Evolutionary conservation across 208 protist species (phyloP).

Genomic region (Hexamita inflata): DNA sequence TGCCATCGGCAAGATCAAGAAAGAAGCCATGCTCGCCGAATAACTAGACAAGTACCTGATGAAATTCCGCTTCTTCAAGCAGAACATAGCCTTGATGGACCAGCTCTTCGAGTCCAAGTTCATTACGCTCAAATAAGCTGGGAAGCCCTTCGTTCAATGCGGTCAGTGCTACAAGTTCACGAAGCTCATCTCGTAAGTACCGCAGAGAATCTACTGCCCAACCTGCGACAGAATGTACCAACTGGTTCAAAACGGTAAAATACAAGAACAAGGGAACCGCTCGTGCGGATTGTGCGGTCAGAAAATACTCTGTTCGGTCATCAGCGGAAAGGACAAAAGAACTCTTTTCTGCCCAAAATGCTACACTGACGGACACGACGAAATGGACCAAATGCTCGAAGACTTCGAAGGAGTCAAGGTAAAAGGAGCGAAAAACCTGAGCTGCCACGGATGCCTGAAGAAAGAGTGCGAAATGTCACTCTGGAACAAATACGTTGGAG

Average conservation of each 20-base stretch:
- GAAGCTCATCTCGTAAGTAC: conserved; percentile 51
- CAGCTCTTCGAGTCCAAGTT: conserved; percentile 72
- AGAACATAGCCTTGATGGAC: conserved; percentile 67
- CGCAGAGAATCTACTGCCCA: conserved; percentile 66
- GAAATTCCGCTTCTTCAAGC: conserved; percentile 69
- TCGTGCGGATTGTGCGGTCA: too few species aligned
- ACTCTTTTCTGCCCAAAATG: conserved; percentile 15
- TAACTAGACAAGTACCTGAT: conserved; percentile 28
- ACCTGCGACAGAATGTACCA: conserved; percentile 71
- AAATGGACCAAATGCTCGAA: too few species aligned
- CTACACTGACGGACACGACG: conserved; percentile 11
- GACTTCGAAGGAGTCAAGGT: too few species aligned
- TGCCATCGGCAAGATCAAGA: conserved; percentile 62
- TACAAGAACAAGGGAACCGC: conserved; percentile 60
- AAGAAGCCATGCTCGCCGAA: conserved; percentile 46
- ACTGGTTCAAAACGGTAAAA: conserved; percentile 61
- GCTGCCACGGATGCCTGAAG: too few species aligned
- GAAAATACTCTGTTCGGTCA: too few species aligned
- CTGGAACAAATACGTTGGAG: too few species aligned
- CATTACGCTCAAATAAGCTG: conserved; percentile 55
- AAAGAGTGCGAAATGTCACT: too few species aligned
- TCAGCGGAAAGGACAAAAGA: background rate
- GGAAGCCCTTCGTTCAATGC: conserved; percentile 65
- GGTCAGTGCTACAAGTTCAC: conserved; percentile 67
- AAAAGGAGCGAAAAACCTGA: too few species aligned